A percentile compares a stretch with the other conserved stretches of the same genome.
phyloP scores from a whole-genome alignment of 768 basidiomycete genomes.

The Ramaria rubella region DNA sequence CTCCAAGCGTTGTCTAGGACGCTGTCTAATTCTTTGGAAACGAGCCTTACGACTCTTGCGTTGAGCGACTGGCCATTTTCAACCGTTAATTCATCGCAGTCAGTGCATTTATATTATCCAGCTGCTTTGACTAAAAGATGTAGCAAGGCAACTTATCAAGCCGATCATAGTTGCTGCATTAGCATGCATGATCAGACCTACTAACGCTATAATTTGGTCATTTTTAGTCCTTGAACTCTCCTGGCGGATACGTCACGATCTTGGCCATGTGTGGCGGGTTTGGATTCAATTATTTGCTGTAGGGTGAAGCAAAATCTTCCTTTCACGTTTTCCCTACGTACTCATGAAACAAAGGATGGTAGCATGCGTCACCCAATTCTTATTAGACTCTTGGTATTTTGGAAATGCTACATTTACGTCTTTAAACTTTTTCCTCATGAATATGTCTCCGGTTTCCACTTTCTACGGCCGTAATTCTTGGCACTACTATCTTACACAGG shows the following conservation, averaged over 20 bases:
- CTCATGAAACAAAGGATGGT: constrained; percentile 11
- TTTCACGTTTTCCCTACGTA: constrained; percentile 12
- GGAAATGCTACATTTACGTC: constrained; percentile 62
- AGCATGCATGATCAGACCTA: constrained; percentile 80
- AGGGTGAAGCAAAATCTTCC: constrained; percentile 36
- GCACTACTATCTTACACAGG: constrained; percentile 89
- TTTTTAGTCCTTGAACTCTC: constrained; percentile 53
- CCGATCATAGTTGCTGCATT: constrained; percentile 59
- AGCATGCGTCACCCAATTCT: constrained; percentile 28
- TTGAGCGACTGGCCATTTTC: constrained; percentile 68
- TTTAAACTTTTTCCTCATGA: constrained; percentile 75
- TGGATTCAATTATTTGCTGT: constrained; percentile 34
- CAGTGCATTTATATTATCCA: neutral
- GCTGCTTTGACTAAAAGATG: neutral
- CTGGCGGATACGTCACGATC: constrained; percentile 42
- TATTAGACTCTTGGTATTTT: constrained; percentile 69
- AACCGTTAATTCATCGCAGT: neutral
- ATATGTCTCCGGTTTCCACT: constrained; percentile 78
- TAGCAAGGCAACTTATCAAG: constrained; percentile 23
- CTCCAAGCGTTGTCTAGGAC: constrained; percentile 78
- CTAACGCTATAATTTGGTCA: constrained; percentile 81
- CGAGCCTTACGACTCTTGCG: constrained; percentile 74
- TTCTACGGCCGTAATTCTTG: constrained; percentile 85
- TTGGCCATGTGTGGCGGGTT: constrained; percentile 26
- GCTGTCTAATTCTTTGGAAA: constrained; percentile 90